Conservation (phyloP, 257 asterid species). For the Solanum piurae region DNA sequence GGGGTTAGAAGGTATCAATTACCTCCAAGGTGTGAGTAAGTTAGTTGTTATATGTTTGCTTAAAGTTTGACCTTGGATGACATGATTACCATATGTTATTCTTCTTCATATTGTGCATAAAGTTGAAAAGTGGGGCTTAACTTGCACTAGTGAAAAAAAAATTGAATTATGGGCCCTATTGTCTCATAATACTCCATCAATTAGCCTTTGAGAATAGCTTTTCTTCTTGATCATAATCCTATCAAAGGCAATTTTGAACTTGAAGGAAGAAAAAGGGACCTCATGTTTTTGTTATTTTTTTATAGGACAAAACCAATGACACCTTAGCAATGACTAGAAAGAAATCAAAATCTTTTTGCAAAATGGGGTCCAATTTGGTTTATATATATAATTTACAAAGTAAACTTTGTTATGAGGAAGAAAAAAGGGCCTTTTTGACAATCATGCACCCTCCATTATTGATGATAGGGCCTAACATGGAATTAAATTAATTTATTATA, state of each 20-base stretch:
- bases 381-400: background rate
- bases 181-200: constrained; percentile 46
- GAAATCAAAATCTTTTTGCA: background rate
- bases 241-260: constrained; percentile 28
- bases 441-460: constrained; percentile 1
- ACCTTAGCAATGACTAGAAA: background rate
- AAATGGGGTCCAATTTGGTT: background rate
- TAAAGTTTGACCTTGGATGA: constrained; percentile 34
- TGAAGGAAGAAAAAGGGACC: background rate
- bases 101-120: constrained; percentile 11
- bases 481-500: background rate
- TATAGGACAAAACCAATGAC: background rate
- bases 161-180: constrained; percentile 35
- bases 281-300: background rate
- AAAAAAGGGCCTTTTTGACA: constrained; percentile 7
- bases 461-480: background rate
- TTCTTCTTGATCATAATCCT: constrained; percentile 30
- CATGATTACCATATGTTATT: constrained; percentile 21
- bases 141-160: constrained; percentile 38
- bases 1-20: constrained; percentile 1
- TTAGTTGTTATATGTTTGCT: constrained; percentile 28
- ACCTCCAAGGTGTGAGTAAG: constrained; percentile 23
- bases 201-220: constrained; percentile 30
- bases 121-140: constrained; percentile 35
- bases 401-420: background rate